phyloP scores from a whole-genome alignment of 768 basidiomycete genomes.

The Leccinum subtestaceum region DNA sequence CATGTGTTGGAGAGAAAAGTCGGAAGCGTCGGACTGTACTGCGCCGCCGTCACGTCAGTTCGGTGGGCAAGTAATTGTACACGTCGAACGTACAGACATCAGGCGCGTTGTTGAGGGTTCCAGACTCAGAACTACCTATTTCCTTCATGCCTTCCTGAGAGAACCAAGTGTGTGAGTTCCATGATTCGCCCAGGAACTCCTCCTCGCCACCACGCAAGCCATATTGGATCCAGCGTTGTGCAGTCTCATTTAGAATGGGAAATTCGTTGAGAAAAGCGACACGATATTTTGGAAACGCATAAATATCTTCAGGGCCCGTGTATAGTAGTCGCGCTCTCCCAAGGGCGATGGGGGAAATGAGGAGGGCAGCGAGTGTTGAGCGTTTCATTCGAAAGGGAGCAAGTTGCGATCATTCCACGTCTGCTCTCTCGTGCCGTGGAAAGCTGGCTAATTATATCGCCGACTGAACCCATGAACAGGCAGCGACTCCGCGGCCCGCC shows the following conservation, averaged over 20 bases:
- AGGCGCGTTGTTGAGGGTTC: constrained; percentile 23
- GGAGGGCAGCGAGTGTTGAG: constrained; percentile 14
- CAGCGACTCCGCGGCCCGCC: constrained; percentile 29
- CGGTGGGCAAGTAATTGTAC: constrained; percentile 5
- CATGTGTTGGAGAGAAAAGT: constrained; percentile 68
- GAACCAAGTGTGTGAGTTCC: constrained; percentile 41
- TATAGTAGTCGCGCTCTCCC: constrained; percentile 45
- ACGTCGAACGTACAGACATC: constrained; percentile 39
- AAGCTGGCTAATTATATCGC: constrained; percentile 29
- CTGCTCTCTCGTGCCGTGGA: constrained; percentile 15
- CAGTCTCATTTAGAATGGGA: constrained; percentile 72
- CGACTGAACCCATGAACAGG: constrained; percentile 27
- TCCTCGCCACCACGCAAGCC: constrained; percentile 73
- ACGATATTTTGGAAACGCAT: constrained; percentile 79
- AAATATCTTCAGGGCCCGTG: constrained; percentile 74
- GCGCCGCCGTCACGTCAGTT: constrained; percentile 13
- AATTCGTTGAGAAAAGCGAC: constrained; percentile 76
- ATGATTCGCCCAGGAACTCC: constrained; percentile 73
- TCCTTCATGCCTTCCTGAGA: constrained; percentile 46
- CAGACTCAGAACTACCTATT: constrained; percentile 55
- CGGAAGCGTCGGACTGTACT: constrained; percentile 28
- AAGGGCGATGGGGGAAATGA: constrained; percentile 13
- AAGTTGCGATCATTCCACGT: constrained; percentile 9
- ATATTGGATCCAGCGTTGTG: constrained; percentile 66
- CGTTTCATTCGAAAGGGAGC: constrained; percentile 17